A percentile compares a stretch with the other conserved stretches of the same genome.
These are phyloP conservation scores for Dryas octopetala DNA, from an alignment of 306 rosid species.

Conservation along the genomic window DNA sequence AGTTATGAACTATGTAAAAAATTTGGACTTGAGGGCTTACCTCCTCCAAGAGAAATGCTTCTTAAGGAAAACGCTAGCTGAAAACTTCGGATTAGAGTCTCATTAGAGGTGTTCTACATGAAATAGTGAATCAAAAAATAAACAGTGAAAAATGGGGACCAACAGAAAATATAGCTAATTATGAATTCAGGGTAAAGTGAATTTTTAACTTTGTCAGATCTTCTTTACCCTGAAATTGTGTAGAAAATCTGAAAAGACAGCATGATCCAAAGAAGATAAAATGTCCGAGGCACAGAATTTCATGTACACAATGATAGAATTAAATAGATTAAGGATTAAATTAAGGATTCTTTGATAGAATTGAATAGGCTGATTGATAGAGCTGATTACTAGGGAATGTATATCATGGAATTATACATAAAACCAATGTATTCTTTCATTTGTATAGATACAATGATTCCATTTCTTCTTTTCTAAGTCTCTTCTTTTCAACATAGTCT, in stretches of 20 bases:
- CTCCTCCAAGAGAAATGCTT: conserved; percentile 63
- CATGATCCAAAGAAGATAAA: neutral
- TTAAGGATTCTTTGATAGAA: no score
- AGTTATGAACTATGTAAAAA: neutral
- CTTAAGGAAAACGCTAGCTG: conserved; percentile 82
- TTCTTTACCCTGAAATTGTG: neutral
- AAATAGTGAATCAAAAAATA: neutral
- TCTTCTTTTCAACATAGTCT: neutral
- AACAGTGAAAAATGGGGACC: neutral
- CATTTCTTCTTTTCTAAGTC: neutral
- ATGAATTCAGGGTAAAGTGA: neutral
- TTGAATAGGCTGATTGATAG: no score
- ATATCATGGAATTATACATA: no score
- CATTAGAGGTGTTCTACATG: conserved; percentile 58
- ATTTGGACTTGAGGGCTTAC: conserved; percentile 38
- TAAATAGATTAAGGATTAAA: no score
- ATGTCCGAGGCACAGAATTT: no score
- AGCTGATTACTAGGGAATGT: neutral
- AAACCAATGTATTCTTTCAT: neutral
- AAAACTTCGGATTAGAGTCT: conserved; percentile 67
- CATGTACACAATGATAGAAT: no score
- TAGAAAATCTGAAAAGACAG: neutral
- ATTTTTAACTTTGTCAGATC: neutral
- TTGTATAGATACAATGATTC: neutral
- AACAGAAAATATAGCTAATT: neutral